Conservation (phyloP, 108 stramenopile genomes). For the Discostella stelligeroides region DNA sequence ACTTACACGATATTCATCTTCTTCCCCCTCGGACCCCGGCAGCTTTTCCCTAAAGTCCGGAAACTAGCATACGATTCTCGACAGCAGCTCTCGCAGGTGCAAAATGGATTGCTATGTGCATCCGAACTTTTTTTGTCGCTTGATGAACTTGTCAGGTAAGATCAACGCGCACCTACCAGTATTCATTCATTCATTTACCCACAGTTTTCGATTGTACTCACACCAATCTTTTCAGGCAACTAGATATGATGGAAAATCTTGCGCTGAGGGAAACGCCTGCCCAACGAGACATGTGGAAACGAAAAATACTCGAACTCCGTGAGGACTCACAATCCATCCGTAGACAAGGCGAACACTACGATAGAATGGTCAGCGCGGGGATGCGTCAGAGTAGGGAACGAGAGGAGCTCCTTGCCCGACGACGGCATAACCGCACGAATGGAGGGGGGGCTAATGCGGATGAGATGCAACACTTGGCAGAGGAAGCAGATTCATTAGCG, state of each 20-base stretch:
- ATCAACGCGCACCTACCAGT: background rate
- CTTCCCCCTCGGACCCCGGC: background rate
- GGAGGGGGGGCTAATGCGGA: constrained; percentile 33
- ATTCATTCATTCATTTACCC: background rate
- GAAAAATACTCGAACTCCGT: constrained; percentile 79
- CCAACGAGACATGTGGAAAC: constrained; percentile 83
- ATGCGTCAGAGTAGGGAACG: constrained; percentile 75
- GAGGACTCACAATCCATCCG: constrained; percentile 71
- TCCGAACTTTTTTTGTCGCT: constrained; percentile 77
- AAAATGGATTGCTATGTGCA: constrained; percentile 68
- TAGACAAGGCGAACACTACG: constrained; percentile 71
- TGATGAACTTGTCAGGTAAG: constrained; percentile 68
- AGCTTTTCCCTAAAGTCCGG: constrained; percentile 85
- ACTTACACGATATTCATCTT: background rate
- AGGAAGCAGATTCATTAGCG: constrained; percentile 71
- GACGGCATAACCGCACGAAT: constrained; percentile 43
- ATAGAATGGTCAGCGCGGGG: constrained; percentile 69
- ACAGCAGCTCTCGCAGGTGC: constrained; percentile 82
- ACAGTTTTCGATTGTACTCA: background rate
- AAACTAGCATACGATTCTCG: constrained; percentile 87
- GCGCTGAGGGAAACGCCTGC: constrained; percentile 75
- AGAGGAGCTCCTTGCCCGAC: constrained; percentile 69
- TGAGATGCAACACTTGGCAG: constrained; percentile 71
- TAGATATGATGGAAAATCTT: constrained; percentile 76
- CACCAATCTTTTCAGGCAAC: constrained; percentile 40